These are phyloP conservation scores for Ceratocystis cubensis DNA, from an alignment of 2,329 filamentous ascomycete species.

Conservation along the genomic window DNA sequence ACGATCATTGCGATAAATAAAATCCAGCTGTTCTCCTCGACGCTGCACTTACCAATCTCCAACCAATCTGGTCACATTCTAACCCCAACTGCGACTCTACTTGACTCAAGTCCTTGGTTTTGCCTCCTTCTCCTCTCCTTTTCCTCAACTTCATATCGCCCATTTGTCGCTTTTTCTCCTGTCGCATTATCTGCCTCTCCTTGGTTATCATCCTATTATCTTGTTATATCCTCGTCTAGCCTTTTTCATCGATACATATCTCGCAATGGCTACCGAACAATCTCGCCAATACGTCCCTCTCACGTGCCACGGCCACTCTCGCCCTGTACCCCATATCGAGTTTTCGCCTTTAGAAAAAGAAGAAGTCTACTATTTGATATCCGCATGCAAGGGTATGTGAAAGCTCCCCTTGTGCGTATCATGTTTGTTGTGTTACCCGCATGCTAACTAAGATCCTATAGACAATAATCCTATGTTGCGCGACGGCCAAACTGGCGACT, in stretches of 20 bases:
- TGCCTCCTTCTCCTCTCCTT: neutral
- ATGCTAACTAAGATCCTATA: constrained; percentile 28
- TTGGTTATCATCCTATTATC: neutral
- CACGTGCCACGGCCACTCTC: constrained; percentile 88
- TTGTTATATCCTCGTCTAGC: neutral
- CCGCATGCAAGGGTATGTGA: constrained; percentile 68
- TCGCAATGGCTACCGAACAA: constrained; percentile 25
- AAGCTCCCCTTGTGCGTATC: constrained; percentile 4
- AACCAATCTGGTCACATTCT: constrained; percentile 8
- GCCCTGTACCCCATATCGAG: constrained; percentile 79
- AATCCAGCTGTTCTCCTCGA: neutral
- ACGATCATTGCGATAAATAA: neutral
- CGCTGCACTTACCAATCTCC: neutral
- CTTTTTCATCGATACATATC: neutral
- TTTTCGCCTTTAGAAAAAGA: constrained; percentile 77
- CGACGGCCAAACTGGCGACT: constrained; percentile 89
- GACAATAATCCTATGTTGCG: constrained; percentile 98
- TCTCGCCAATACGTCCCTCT: constrained; percentile 62
- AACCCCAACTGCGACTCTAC: neutral
- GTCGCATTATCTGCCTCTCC: neutral
- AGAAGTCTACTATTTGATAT: constrained; percentile 82
- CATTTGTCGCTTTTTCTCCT: neutral
- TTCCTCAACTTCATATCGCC: neutral
- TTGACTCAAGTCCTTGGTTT: neutral
- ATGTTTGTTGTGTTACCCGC: constrained; percentile 17